These are phyloP conservation scores for Claviceps monticola DNA, from an alignment of 2,329 filamentous ascomycete species.

Conservation along the genomic window DNA sequence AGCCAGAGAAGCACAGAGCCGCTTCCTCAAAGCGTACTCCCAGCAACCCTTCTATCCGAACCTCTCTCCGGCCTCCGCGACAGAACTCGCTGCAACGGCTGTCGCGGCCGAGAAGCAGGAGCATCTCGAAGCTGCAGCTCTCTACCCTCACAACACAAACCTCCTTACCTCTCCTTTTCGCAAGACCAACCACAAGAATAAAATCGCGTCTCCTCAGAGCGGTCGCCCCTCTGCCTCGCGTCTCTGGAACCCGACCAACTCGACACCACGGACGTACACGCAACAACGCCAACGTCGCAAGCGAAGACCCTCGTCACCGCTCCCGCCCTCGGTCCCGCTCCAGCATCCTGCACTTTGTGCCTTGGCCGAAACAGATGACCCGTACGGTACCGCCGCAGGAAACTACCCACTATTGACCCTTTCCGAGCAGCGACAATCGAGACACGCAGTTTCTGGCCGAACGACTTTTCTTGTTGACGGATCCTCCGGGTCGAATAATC, in stretches of 20 bases:
- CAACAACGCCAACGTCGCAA: slow-evolving; percentile 13
- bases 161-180: slow-evolving; percentile 25
- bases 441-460: slow-evolving; percentile 28
- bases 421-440: slow-evolving; percentile 33
- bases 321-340: slow-evolving; percentile 37
- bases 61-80: neutral
- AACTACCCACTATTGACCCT: slow-evolving; percentile 39
- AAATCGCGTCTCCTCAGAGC: slow-evolving; percentile 15
- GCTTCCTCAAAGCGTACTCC: slow-evolving; percentile 16
- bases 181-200: slow-evolving; percentile 20
- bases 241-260: slow-evolving; percentile 49
- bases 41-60: slow-evolving; percentile 18
- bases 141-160: neutral
- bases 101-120: neutral
- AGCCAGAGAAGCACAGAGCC: slow-evolving; percentile 13
- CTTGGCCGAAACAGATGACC: slow-evolving; percentile 22
- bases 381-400: slow-evolving; percentile 25
- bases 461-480: slow-evolving; percentile 39
- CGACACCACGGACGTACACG: slow-evolving; percentile 32
- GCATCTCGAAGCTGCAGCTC: neutral
- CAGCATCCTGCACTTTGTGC: slow-evolving; percentile 28
- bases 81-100: slow-evolving; percentile 1
- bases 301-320: slow-evolving; percentile 39
- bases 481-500: slow-evolving; percentile 28
- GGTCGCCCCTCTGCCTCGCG: slow-evolving; percentile 32